These are phyloP conservation scores for Pleurotus tuoliensis DNA, from an alignment of 768 basidiomycete genomes.

Conservation along the genomic window DNA sequence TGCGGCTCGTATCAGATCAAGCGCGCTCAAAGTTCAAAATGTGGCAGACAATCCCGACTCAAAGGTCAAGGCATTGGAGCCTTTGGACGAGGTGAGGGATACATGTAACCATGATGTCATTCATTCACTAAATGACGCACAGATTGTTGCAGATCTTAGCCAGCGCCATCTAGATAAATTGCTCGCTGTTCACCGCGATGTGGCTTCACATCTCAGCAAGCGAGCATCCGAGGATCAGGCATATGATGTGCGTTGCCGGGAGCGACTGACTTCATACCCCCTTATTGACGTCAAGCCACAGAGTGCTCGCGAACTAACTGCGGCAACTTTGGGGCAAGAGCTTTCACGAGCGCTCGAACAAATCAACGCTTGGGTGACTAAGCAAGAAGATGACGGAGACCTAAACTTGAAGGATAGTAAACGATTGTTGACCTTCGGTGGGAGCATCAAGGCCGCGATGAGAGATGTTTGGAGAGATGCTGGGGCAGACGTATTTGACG, in stretches of 20 bases:
- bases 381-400: conserved; percentile 42
- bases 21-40: conserved; percentile 42
- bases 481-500: conserved; percentile 73
- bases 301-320: conserved; percentile 83
- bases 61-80: conserved; percentile 39
- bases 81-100: conserved; percentile 67
- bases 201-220: conserved; percentile 65
- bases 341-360: conserved; percentile 66
- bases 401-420: conserved; percentile 35
- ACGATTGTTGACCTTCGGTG: conserved; percentile 46
- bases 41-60: conserved; percentile 20
- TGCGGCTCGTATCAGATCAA: conserved; percentile 72
- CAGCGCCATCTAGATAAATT: conserved; percentile 53
- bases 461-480: conserved; percentile 72
- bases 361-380: conserved; percentile 45
- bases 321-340: conserved; percentile 80
- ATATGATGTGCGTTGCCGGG: conserved; percentile 55
- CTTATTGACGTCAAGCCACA: conserved; percentile 22
- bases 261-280: not conserved
- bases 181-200: conserved; percentile 57
- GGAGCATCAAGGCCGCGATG: conserved; percentile 58
- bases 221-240: conserved; percentile 76
- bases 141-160: conserved; percentile 55
- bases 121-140: not conserved
- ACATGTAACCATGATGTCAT: too few species aligned